phyloP scores from a whole-genome alignment of 2,329 filamentous ascomycete species.

The Aspergillus cejpii region DNA sequence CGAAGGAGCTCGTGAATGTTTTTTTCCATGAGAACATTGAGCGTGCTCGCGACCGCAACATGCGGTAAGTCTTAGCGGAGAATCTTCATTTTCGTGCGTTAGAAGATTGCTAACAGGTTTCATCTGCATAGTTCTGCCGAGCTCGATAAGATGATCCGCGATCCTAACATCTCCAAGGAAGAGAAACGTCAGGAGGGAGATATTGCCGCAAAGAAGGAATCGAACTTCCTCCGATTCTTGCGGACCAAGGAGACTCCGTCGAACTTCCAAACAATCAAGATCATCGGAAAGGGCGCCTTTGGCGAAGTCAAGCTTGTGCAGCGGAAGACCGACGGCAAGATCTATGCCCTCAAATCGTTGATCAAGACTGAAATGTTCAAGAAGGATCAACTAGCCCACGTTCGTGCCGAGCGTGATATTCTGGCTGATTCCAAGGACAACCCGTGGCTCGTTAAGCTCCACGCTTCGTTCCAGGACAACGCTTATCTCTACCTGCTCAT shows the following conservation, averaged over 20 bases:
- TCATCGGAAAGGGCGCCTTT: conserved; percentile 98
- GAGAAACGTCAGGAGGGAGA: conserved; percentile 81
- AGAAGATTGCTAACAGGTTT: background rate
- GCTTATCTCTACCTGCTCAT: conserved; percentile 98
- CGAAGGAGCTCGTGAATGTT: conserved; percentile 59
- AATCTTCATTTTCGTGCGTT: no score
- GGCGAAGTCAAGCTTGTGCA: conserved; percentile 97
- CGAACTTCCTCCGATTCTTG: conserved; percentile 86
- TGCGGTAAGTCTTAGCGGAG: conserved; percentile 57
- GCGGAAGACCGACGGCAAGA: conserved; percentile 91
- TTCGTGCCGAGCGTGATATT: conserved; percentile 95
- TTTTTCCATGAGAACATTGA: conserved; percentile 99
- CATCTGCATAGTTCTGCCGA: conserved; percentile 66
- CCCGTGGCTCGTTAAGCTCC: conserved; percentile 97
- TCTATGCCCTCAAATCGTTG: conserved; percentile 96
- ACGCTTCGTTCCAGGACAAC: conserved; percentile 93
- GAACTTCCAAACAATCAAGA: conserved; percentile 94
- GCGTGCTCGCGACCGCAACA: conserved; percentile 87
- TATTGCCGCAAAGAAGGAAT: conserved; percentile 78
- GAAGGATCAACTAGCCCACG: conserved; percentile 95
- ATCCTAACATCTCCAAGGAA: conserved; percentile 65
- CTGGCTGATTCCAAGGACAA: conserved; percentile 93
- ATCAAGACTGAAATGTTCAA: conserved; percentile 99
- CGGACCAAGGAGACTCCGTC: conserved; percentile 87
- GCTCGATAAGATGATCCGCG: conserved; percentile 75